A percentile compares a stretch with the other conserved stretches of the same genome.
Evolutionary conservation across 768 basidiomycete species (phyloP).

Genomic region (Pisolithus marmoratus): DNA sequence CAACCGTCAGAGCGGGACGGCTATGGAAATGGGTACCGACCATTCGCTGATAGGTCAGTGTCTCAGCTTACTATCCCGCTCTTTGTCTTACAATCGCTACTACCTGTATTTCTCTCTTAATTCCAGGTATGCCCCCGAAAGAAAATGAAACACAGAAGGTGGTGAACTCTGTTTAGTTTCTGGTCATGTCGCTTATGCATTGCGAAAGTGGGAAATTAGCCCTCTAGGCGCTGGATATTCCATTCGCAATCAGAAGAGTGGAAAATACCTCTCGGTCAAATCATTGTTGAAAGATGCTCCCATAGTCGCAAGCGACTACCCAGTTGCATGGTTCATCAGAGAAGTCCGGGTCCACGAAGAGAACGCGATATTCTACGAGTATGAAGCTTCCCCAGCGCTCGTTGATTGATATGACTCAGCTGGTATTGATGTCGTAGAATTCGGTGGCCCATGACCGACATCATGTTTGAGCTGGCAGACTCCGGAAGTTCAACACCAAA

Average conservation of each 20-base stretch:
- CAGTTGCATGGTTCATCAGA: conserved; percentile 22
- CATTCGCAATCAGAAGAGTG: conserved; percentile 27
- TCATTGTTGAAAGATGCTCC: conserved; percentile 19
- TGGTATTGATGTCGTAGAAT: conserved; percentile 11
- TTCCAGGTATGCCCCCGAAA: conserved; percentile 25
- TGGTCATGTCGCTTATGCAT: not conserved
- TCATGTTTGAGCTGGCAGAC: conserved; percentile 21
- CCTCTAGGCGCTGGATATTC: conserved; percentile 24
- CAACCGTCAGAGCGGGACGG: conserved; percentile 29
- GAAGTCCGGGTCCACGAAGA: conserved; percentile 22
- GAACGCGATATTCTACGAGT: conserved; percentile 25
- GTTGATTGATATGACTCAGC: too few species aligned
- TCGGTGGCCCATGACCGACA: conserved; percentile 24
- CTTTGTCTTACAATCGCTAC: not conserved
- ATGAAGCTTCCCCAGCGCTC: not conserved
- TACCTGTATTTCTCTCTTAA: not conserved
- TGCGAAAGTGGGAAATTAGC: conserved; percentile 23
- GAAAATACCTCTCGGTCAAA: conserved; percentile 24
- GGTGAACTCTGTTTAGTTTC: not conserved
- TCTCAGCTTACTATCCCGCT: not conserved
- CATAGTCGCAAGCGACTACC: conserved; percentile 23
- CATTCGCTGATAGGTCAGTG: conserved; percentile 18
- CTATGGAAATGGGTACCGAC: conserved; percentile 23
- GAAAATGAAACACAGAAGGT: conserved; percentile 26
- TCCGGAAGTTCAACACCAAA: conserved; percentile 21